Evolutionary conservation across 2,329 filamentous ascomycete species (phyloP), one percentile per base, ranked within the genome.

Genomic region (Polychaeton citri): DNA sequence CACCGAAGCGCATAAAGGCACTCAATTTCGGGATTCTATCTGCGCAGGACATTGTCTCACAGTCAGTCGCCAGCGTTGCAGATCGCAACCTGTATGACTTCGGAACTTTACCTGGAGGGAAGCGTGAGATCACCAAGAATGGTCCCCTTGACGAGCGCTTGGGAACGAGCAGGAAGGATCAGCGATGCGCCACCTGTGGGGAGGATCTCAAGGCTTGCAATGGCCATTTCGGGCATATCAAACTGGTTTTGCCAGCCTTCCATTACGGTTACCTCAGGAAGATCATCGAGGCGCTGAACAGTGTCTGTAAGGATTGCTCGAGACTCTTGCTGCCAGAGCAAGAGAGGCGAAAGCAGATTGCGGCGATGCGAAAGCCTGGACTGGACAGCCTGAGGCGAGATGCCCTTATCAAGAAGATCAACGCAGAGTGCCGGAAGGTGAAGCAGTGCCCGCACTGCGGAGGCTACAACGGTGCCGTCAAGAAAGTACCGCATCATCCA

Each of bases 241-340:
- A 83, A 51, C 73, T 98, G 10, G 84, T 88, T 1, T 68, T 98
- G 35, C 90, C 90, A 3, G 85, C 81, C 30, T 96, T 96, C 54
- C 90, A 98, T 55, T 86, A 96, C 45, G 90, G 90, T 24, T 98
- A 95, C 56, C 74, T 98, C 50, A 90, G 86, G 56, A 86, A 92
- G 57, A 85, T 90, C 44, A 88, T 93, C 54, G 79, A 79, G 31
- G 87, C 94, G 38, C 69, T 98, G 17, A 87, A 96, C 57, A 81
- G 90, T 52, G 92, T 98, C 45, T 98, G 90, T 76, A 98, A 94
- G 57, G 66, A 87, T 53, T 98, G 90, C 56, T 83, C 84, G 17
- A 74, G 74, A 42, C 80, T 96, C 5, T 63, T 98, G 37, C 71
- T 98, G 17, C 76, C 81, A 24, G 86, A 95, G 54, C 65, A 73